Base-by-base conservation (phyloP, 2,329 filamentous ascomycete genomes). In the Achaetomium macrosporum region DNA sequence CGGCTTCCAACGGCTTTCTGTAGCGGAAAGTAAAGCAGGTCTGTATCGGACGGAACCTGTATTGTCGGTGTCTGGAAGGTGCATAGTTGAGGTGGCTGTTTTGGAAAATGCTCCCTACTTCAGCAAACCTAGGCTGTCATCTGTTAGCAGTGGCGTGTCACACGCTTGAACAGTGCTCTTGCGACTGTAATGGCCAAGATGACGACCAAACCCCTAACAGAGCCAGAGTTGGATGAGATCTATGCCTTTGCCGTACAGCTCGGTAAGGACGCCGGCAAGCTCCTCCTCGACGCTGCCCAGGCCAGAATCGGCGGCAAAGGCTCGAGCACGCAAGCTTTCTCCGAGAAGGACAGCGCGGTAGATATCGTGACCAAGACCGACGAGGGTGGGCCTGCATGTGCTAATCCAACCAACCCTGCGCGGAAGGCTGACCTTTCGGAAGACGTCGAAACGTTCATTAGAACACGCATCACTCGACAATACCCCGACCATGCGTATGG, bases 321-420 rank as follows among this genome's bases (percentile, higher is more conserved):
- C 37, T 51, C 58, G 42, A 51, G 58, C 31, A 61, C 64, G 41
- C 68, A 75, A 55, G 61, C 62, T 1, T 75, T 78, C 50, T 70
- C 74, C 8, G 84, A 90, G 68, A 91, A 91, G 66, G 83, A 87
- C 59, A 89, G 81, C 64, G 78, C 85, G 1, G 87, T 90, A 11
- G 87, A 90, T 65, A 80, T 90, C 57, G 87, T 90, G 17, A 90
- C 86, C 10, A 81, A 89, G 69, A 87, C 84, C 0, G 87, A 90
- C 64, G 78, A 86, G 69, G 83, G 84, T 86, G 19, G 47, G 40
- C 33, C 36, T 20, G 2, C 11, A 2, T 12, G 17, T 10, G 35
- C 19, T 12, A 5, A 5, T 19, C 15, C 19, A 15, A 8, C n/a
- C 15, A 20, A 3, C 31, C 11, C 33, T 56, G 42, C 5, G 8